A percentile compares a stretch with the other conserved stretches of the same genome.
Evolutionary conservation across 1,139 yeast genomes (phyloP).

Genomic region (Suhomyces chickasaworum): DNA sequence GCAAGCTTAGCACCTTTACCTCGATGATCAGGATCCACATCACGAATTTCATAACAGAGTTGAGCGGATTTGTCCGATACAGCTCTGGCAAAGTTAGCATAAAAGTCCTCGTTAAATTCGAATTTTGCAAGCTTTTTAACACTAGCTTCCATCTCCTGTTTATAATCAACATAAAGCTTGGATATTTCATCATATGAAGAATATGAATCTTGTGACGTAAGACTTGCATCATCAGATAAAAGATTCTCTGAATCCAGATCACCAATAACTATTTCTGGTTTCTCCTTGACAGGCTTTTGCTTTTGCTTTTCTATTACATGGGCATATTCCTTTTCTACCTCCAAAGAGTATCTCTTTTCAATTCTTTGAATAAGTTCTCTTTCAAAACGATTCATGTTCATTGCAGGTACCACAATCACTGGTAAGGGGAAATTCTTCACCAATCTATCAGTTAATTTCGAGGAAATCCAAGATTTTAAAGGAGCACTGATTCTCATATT

Average conservation of each 20-base stretch:
- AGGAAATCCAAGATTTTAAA: constrained; percentile 60
- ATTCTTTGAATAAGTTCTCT: constrained; percentile 27
- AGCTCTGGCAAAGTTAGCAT: constrained; percentile 31
- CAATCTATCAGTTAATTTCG: constrained; percentile 61
- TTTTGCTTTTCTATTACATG: constrained; percentile 2
- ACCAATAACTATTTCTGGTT: constrained; percentile 11
- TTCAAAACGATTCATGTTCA: constrained; percentile 61
- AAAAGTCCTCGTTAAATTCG: constrained; percentile 33
- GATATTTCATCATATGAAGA: constrained; percentile 46
- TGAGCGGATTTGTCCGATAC: constrained; percentile 44
- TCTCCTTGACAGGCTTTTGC: not conserved
- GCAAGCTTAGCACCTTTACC: constrained; percentile 52
- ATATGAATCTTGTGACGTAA: constrained; percentile 34
- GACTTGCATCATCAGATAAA: constrained; percentile 20
- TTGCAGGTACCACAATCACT: constrained; percentile 65
- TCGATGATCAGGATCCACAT: constrained; percentile 42
- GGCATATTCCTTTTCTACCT: not conserved
- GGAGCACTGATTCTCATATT: constrained; percentile 47
- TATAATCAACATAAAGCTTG: constrained; percentile 34
- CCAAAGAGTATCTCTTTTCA: constrained; percentile 19
- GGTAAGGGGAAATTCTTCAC: constrained; percentile 71
- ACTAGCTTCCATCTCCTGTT: constrained; percentile 24
- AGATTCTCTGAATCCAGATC: constrained; percentile 27
- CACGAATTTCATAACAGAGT: constrained; percentile 41
- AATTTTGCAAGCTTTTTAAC: constrained; percentile 20